Percentiles rank a stretch among this genome's conserved stretches.
Conservation (phyloP, 2,329 filamentous ascomycete species). For the Waltergamsia citrina region DNA sequence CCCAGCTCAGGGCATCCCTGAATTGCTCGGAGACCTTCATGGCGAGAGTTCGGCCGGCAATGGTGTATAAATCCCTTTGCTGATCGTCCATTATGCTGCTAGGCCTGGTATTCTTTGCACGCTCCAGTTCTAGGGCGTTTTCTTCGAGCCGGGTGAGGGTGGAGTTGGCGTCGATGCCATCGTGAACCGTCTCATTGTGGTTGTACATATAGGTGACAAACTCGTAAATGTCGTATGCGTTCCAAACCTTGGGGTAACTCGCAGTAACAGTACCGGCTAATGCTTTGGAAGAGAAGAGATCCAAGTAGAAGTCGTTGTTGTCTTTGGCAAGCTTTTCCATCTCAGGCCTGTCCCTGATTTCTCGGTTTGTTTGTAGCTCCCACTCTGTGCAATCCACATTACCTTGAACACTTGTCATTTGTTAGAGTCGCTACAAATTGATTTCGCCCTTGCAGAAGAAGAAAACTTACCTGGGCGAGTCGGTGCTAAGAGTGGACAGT, state of each 20-base stretch:
- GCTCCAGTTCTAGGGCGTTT: constrained; percentile 62
- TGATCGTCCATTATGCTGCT: constrained; percentile 10
- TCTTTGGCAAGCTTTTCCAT: constrained; percentile 14
- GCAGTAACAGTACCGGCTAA: constrained; percentile 26
- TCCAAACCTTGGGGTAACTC: constrained; percentile 28
- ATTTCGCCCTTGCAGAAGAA: no score
- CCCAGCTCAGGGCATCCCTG: constrained; percentile 26
- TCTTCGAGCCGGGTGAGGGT: constrained; percentile 38
- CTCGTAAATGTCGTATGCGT: constrained; percentile 46
- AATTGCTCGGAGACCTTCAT: constrained; percentile 32
- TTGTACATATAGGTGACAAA: constrained; percentile 42
- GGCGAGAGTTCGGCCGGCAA: constrained; percentile 44
- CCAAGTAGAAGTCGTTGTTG: constrained; percentile 30
- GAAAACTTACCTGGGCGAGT: constrained; percentile 37
- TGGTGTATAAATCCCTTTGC: constrained; percentile 30
- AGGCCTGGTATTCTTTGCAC: constrained; percentile 28
- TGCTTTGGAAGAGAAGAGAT: constrained; percentile 25
- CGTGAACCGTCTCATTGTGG: constrained; percentile 36
- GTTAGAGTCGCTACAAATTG: no score
- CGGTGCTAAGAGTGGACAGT: constrained; percentile 32
- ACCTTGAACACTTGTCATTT: no score
- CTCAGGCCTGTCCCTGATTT: constrained; percentile 4
- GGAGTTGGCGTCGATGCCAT: constrained; percentile 22
- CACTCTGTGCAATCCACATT: no score
- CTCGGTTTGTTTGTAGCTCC: constrained; percentile 16